A percentile compares a stretch with the other conserved stretches of the same genome.
Conservation (phyloP, 179 eudicot genomes). For the Spergularia azorica region DNA sequence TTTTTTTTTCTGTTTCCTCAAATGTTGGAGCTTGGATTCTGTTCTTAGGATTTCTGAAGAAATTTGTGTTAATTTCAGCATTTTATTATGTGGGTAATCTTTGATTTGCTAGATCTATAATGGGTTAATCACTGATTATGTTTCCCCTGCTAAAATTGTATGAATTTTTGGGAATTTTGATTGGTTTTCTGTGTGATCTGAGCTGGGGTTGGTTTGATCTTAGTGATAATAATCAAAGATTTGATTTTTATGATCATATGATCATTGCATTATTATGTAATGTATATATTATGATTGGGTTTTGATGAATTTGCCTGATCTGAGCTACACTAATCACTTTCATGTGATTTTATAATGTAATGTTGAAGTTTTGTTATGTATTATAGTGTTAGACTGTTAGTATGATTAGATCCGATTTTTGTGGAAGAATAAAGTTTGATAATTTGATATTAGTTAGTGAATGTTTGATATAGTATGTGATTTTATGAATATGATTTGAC, state of each 20-base stretch:
- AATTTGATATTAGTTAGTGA: neutral
- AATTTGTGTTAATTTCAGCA: slow-evolving; percentile 12
- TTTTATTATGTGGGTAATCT: slow-evolving; percentile 23
- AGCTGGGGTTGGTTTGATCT: slow-evolving; percentile 22
- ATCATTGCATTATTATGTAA: neutral
- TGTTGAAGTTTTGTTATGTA: neutral
- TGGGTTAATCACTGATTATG: neutral
- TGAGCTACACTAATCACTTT: neutral
- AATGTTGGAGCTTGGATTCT: slow-evolving; percentile 15
- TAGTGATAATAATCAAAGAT: slow-evolving; percentile 1
- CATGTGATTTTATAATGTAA: neutral
- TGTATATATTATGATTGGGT: neutral
- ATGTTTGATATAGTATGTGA: neutral
- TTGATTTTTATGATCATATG: neutral
- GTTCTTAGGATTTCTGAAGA: neutral
- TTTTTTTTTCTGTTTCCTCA: neutral
- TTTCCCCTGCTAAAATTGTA: neutral
- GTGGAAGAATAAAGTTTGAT: neutral
- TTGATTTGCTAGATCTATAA: slow-evolving; percentile 32
- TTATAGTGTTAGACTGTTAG: neutral
- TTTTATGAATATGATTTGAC: neutral
- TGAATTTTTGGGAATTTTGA: neutral
- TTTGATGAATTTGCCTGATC: slow-evolving; percentile 20
- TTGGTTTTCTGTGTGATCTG: slow-evolving; percentile 13
- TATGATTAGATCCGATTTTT: neutral